Conservation (phyloP, 1,284 basidiomycete species). For the Neolentinus lepideus region DNA sequence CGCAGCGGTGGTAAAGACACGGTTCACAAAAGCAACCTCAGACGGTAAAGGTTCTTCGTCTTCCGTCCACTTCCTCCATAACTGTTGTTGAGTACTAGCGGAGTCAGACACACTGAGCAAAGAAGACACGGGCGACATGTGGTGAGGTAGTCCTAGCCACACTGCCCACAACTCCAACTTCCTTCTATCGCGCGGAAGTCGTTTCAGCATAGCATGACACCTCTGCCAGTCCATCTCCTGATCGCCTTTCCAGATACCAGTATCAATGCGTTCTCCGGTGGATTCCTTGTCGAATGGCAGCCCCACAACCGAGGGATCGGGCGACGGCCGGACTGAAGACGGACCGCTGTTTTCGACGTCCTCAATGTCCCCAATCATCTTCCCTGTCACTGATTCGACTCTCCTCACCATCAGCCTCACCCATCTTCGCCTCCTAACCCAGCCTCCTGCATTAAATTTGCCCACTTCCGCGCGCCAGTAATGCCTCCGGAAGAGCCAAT, state of each 20-base stretch:
- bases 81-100: slow-evolving; percentile 13
- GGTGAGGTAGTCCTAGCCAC: slow-evolving; percentile 35
- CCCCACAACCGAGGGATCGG: slow-evolving; percentile 6
- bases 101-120: not conserved
- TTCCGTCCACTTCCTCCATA: slow-evolving; percentile 33
- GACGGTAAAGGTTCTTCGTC: slow-evolving; percentile 28
- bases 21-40: slow-evolving; percentile 22
- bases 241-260: slow-evolving; percentile 38
- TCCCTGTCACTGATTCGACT: slow-evolving; percentile 28
- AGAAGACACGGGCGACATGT: not conserved
- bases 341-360: not conserved
- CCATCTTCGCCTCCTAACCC: slow-evolving; percentile 72
- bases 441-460: slow-evolving; percentile 51
- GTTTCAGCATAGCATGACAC: slow-evolving; percentile 44
- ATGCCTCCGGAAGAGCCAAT: slow-evolving; percentile 59
- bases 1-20: not conserved
- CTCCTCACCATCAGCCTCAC: slow-evolving; percentile 68
- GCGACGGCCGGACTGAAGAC: not conserved
- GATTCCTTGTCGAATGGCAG: not conserved
- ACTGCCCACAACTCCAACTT: slow-evolving; percentile 65
- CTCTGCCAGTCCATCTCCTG: slow-evolving; percentile 53
- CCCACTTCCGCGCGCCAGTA: slow-evolving; percentile 61
- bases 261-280: not conserved
- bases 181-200: slow-evolving; percentile 53
- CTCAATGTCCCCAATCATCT: slow-evolving; percentile 10